Conservation (phyloP, 2,329 filamentous ascomycete species). For the Fusarium armeniacum region DNA sequence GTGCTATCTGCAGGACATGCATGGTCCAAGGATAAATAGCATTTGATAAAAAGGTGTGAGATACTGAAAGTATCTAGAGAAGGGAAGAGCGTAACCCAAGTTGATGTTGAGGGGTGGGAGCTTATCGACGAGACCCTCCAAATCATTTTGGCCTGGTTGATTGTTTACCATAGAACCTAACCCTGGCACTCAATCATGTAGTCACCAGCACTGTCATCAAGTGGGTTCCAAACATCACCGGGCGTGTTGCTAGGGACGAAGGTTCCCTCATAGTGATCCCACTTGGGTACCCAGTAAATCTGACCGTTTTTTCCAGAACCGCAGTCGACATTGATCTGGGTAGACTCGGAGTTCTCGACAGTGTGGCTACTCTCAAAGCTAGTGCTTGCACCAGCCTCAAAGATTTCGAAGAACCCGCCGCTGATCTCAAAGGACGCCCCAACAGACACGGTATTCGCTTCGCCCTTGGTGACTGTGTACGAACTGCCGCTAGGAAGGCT, state of each 20-base stretch:
- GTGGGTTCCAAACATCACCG: background rate
- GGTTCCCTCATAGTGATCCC: background rate
- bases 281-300: slow-evolving; percentile 2
- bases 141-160: fast-evolving
- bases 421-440: background rate
- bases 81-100: background rate
- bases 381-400: background rate
- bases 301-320: background rate
- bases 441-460: background rate
- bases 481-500: background rate
- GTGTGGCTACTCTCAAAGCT: background rate
- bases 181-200: background rate
- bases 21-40: fast-evolving
- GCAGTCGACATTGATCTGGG: background rate
- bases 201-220: background rate
- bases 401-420: background rate
- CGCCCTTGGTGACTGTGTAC: background rate
- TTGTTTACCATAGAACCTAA: background rate
- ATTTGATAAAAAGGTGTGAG: too few relatives aligned
- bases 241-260: background rate
- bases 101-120: background rate
- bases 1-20: background rate
- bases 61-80: background rate
- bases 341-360: background rate
- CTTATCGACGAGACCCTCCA: background rate